These are phyloP conservation scores for Dacryopinax primogenitus DNA, from an alignment of 768 basidiomycete species.

Conservation along the genomic window DNA sequence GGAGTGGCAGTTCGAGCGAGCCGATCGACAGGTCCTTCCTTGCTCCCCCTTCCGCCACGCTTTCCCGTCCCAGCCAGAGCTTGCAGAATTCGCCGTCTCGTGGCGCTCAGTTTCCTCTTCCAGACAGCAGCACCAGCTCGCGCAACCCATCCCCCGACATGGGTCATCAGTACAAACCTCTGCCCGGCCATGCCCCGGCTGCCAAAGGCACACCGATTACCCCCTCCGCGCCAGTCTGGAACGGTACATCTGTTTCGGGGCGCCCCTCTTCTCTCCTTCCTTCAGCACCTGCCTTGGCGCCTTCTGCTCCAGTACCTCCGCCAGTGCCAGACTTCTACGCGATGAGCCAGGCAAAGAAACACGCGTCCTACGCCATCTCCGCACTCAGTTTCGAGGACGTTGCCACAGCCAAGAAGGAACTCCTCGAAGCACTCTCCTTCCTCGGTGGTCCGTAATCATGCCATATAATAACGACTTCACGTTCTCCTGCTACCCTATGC, in stretches of 20 bases:
- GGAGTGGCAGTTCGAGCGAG: not conserved
- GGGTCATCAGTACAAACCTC: not conserved
- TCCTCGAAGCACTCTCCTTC: conserved; percentile 52
- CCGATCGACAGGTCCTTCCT: not conserved
- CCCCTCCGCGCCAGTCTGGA: conserved; percentile 3
- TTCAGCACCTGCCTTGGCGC: not conserved
- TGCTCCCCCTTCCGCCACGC: not conserved
- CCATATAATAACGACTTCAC: not conserved
- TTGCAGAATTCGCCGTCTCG: not conserved
- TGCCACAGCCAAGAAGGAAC: conserved; percentile 71
- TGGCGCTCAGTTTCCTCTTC: not conserved
- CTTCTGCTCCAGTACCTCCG: conserved; percentile 7
- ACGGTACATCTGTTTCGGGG: not conserved
- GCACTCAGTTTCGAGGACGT: conserved; percentile 93
- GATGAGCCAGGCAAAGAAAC: conserved; percentile 73
- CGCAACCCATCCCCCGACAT: not conserved
- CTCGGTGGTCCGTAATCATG: conserved; percentile 21
- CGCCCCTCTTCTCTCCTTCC: not conserved
- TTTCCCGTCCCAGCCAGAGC: not conserved
- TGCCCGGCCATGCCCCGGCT: not conserved
- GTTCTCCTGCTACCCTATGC: not conserved
- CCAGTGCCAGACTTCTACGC: conserved; percentile 29
- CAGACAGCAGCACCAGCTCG: not conserved
- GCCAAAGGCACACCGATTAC: not conserved
- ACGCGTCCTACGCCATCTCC: conserved; percentile 83